These are phyloP conservation scores for Boletus austroedulis DNA, from an alignment of 1,284 basidiomycete species.

Conservation along the genomic window DNA sequence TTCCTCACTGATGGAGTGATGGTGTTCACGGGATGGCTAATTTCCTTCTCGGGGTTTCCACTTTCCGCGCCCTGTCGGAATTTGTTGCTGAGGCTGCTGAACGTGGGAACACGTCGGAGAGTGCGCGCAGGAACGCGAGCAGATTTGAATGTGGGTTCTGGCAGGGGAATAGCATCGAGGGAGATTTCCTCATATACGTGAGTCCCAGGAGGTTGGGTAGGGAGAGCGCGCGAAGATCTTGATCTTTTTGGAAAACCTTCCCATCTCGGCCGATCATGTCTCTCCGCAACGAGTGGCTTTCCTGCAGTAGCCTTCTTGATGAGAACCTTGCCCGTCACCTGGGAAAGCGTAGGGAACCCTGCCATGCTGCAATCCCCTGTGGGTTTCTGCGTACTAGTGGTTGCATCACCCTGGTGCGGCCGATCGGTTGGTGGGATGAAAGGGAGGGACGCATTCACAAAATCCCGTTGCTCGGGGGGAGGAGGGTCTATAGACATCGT, in stretches of 20 bases:
- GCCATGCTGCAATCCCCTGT: neutral
- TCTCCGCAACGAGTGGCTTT: neutral
- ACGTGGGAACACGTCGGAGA: conserved; percentile 12
- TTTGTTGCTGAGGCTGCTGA: conserved; percentile 2
- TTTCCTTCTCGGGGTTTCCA: conserved; percentile 2
- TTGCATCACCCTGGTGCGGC: neutral
- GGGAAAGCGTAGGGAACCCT: conserved; percentile 18
- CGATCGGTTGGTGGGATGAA: neutral
- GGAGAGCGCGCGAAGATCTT: neutral
- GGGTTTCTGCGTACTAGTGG: neutral
- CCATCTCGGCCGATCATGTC: conserved; percentile 3
- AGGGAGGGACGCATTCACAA: neutral
- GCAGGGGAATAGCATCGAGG: conserved; percentile 14
- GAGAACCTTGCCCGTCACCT: conserved; percentile 13
- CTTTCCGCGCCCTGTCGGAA: conserved; percentile 4
- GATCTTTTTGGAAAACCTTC: neutral
- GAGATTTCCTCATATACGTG: conserved; percentile 9
- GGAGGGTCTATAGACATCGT: conserved; percentile 8
- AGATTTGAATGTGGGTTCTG: neutral
- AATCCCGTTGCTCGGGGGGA: neutral
- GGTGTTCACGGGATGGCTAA: conserved; percentile 16
- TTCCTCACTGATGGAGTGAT: conserved; percentile 15
- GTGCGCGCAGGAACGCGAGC: neutral
- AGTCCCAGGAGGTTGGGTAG: neutral
- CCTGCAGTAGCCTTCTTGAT: conserved; percentile 3